Conservation (phyloP, 2,329 filamentous ascomycete genomes). For the Gremmenia infestans region DNA sequence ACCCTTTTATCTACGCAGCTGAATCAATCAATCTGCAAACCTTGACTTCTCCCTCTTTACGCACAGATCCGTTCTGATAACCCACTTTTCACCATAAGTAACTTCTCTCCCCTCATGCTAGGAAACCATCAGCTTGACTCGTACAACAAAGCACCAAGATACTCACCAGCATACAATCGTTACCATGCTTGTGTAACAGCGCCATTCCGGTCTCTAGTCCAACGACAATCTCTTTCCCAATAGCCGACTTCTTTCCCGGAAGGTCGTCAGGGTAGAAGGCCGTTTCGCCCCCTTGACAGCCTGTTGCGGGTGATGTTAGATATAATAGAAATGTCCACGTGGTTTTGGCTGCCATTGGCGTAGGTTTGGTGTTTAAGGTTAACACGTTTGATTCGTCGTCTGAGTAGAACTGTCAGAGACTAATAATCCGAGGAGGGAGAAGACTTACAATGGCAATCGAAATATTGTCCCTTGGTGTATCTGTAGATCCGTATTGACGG, state of each 20-base stretch:
- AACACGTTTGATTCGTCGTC: conserved; percentile 84
- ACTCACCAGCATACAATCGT: conserved; percentile 74
- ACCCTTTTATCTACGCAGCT: not conserved
- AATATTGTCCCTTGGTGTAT: conserved; percentile 82
- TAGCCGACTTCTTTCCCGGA: conserved; percentile 37
- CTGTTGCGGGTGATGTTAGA: conserved; percentile 68
- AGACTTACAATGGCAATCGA: conserved; percentile 81
- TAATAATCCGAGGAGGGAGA: conserved; percentile 1
- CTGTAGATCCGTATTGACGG: conserved; percentile 87
- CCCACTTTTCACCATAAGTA: conserved; percentile 79
- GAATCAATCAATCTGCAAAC: not conserved
- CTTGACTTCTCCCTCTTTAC: conserved; percentile 43
- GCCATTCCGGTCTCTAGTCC: conserved; percentile 78
- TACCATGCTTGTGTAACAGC: conserved; percentile 81
- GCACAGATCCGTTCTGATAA: conserved; percentile 78
- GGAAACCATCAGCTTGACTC: not conserved
- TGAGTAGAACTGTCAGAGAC: conserved; percentile 32
- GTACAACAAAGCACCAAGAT: not conserved
- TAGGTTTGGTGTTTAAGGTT: conserved; percentile 44
- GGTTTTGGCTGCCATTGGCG: conserved; percentile 55
- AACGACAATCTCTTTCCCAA: conserved; percentile 62
- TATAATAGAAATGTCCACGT: conserved; percentile 93
- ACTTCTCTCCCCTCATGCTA: conserved; percentile 82
- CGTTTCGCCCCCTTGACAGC: conserved; percentile 81
- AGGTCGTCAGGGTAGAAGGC: conserved; percentile 78